phyloP scores from a whole-genome alignment of 306 rosid genomes.

The Inga leiocalycina region DNA sequence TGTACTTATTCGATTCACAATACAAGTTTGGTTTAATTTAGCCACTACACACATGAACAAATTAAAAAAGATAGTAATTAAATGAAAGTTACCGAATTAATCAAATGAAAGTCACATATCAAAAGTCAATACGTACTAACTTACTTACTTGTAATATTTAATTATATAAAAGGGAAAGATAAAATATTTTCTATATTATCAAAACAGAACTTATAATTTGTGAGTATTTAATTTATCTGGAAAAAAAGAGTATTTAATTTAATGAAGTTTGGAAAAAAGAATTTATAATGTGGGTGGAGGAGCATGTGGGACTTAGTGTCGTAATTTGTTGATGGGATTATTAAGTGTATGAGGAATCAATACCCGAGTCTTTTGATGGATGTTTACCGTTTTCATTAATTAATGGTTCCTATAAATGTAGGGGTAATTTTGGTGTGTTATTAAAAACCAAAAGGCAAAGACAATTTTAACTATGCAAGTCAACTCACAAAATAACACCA shows the following conservation, averaged over 20 bases:
- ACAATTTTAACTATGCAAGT: constrained; percentile 22
- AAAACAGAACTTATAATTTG: no score
- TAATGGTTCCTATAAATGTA: background rate
- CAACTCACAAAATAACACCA: constrained; percentile 19
- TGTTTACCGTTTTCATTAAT: background rate
- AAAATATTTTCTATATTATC: no score
- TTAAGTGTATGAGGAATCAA: background rate
- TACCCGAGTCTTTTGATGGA: background rate
- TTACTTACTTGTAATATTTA: no score
- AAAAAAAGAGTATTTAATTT: no score
- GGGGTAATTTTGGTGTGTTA: background rate
- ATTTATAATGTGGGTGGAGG: background rate
- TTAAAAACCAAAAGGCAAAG: background rate
- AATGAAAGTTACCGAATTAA: no score
- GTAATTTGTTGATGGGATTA: background rate
- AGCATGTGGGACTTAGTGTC: background rate
- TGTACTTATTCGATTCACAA: background rate
- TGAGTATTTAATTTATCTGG: no score
- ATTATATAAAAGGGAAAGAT: background rate
- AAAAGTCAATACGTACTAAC: no score
- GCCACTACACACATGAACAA: background rate
- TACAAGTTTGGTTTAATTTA: no score
- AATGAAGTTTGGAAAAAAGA: no score
- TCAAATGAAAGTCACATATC: background rate
- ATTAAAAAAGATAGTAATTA: no score